Evolutionary conservation across 2,329 filamentous ascomycete species (phyloP).

Genomic region (Cladorrhinum sp.): DNA sequence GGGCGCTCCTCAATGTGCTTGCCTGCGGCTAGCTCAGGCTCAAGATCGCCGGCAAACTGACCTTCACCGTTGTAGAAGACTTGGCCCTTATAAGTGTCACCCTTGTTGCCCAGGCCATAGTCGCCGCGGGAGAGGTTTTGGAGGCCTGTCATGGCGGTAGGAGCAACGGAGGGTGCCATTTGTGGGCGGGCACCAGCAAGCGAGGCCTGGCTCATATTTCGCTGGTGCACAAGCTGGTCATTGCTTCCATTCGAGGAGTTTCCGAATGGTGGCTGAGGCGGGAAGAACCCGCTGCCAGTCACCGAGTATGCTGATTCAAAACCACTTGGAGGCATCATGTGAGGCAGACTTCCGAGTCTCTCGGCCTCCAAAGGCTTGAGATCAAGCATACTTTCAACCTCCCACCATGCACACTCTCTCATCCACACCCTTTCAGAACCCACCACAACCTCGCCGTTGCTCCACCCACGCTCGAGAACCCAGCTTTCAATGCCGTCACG

Average conservation of each 20-base stretch:
- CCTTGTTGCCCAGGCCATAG: constrained; percentile 84
- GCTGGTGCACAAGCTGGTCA: constrained; percentile 66
- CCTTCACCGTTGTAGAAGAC: constrained; percentile 72
- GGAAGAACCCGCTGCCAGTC: constrained; percentile 68
- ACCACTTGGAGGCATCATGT: constrained; percentile 46
- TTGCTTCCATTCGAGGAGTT: constrained; percentile 64
- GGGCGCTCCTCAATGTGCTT: constrained; percentile 72
- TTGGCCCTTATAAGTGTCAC: constrained; percentile 72
- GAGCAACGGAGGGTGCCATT: constrained; percentile 59
- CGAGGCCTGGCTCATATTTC: constrained; percentile 55
- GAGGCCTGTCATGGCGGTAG: constrained; percentile 41
- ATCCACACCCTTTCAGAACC: constrained; percentile 95
- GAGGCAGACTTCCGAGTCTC: constrained; percentile 31
- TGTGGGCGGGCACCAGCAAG: constrained; percentile 40
- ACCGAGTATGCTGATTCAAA: constrained; percentile 73
- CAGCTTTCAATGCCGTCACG: constrained; percentile 91
- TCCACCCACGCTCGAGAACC: constrained; percentile 94
- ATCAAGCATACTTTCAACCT: constrained; percentile 94
- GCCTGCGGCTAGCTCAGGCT: constrained; percentile 73
- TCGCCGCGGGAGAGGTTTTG: constrained; percentile 66
- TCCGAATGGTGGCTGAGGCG: constrained; percentile 56
- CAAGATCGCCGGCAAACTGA: constrained; percentile 65
- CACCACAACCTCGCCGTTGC: constrained; percentile 91
- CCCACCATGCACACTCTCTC: constrained; percentile 93
- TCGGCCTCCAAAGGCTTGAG: constrained; percentile 63